Conservation (phyloP, 179 eudicot species). For the Amaranthus tricolor region DNA sequence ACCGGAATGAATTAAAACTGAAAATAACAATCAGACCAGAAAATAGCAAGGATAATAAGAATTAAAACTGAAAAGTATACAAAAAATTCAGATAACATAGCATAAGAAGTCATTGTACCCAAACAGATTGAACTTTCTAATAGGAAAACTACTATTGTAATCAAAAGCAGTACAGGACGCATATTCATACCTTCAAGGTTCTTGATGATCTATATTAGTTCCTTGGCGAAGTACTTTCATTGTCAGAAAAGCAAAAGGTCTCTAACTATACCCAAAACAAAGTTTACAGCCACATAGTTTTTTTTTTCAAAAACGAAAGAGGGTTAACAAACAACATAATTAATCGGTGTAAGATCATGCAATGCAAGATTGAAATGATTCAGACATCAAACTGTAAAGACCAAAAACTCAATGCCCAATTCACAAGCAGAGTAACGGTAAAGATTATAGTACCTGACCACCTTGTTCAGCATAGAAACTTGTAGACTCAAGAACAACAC, state of each 20-base stretch:
- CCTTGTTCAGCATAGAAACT: constrained; percentile 99
- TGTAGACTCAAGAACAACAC: constrained; percentile 76
- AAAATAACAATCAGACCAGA: background rate
- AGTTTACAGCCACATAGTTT: too few relatives aligned
- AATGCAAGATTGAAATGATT: background rate
- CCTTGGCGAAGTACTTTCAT: too few relatives aligned
- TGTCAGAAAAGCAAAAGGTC: too few relatives aligned
- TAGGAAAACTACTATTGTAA: too few relatives aligned
- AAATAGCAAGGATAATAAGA: background rate
- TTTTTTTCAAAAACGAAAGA: too few relatives aligned
- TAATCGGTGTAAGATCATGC: background rate
- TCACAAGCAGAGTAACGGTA: background rate
- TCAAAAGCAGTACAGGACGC: background rate
- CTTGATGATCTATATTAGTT: background rate
- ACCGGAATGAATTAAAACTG: too few relatives aligned
- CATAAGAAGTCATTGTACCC: background rate
- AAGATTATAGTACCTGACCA: constrained; percentile 71
- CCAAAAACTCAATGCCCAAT: background rate
- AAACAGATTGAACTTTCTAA: too few relatives aligned
- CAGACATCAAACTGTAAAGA: background rate
- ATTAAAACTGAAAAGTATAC: background rate
- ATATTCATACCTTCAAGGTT: background rate
- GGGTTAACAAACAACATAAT: background rate
- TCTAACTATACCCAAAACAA: background rate
- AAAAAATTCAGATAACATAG: background rate